Evolutionary conservation across 2,329 filamentous ascomycete species (phyloP), one percentile per base, ranked within the genome.

Genomic region (Apiospora rasikravindrae): DNA sequence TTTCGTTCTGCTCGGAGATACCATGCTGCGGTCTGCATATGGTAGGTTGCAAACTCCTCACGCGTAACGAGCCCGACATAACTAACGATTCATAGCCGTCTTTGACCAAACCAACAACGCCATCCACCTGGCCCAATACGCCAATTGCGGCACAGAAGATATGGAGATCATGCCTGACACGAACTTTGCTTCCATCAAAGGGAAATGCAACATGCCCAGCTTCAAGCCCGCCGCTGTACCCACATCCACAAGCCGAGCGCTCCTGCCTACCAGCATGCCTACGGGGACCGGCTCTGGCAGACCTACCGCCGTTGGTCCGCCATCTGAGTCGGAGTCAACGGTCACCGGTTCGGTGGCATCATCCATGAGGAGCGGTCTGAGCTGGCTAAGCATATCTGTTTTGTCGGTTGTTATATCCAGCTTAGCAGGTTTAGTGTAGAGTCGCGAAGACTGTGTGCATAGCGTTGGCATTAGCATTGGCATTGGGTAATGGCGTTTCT

Each of bases 1-100:
- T 40, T 88, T 88, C 75, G 82, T 83, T 57, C 79, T 90, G n/a
- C 82, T 90, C n/a, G 88, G 88, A 14, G 88, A 89, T 75, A 88
- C 88, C 0, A 88, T 90, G 78, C 74, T 90, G 74, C 85, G 88
- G 44, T 88, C 86, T 14, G 87, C 87, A 29, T 89, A 89, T 74
- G 82, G 85, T 87, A 73, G 75, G 78, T 40, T 81, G 78, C 29
- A 13, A n/a, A 40, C 53, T 14, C 7, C 22, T 13, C 29, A 33
- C 33, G 10, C 10, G 33, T 13, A 19, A 13, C 22, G 22, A 47
- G 53, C 73, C 8, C 24, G 57, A 40, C 19, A n/a, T 64, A n/a
- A 22, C 57, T 64, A 64, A 64, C 33, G 47, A 67, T 37, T 76
- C 69, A 71, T 51, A 85, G 86, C 83, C 69, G 86, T 88, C 70